Conservation (phyloP, 2,329 filamentous ascomycete genomes). For the Sporothrix dimorphospora region DNA sequence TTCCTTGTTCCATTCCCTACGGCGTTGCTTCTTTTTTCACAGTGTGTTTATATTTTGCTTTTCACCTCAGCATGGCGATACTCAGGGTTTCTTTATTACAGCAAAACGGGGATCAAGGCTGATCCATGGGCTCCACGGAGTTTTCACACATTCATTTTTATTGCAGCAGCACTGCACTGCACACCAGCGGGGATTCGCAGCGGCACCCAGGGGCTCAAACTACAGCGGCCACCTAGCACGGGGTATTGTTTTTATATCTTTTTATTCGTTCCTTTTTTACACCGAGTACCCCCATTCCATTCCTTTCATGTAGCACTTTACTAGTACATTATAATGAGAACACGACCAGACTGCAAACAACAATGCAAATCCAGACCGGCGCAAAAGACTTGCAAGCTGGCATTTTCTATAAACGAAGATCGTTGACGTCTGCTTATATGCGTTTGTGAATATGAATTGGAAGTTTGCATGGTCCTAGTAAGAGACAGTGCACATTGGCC, state of each 20-base stretch:
- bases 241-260: background rate
- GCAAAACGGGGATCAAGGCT: constrained; percentile 10
- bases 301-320: constrained; percentile 22
- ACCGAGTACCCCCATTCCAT: constrained; percentile 10
- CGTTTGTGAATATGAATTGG: background rate
- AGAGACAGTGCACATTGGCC: background rate
- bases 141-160: constrained; percentile 15
- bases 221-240: background rate
- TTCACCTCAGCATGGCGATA: constrained; percentile 24
- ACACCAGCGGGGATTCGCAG: background rate
- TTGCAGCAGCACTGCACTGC: background rate
- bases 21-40: constrained; percentile 5
- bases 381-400: background rate
- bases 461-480: too few species aligned
- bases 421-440: background rate
- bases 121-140: constrained; percentile 18
- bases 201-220: background rate
- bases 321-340: constrained; percentile 16
- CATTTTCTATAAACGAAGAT: too few species aligned
- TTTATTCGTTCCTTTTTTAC: constrained; percentile 16
- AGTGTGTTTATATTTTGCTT: constrained; percentile 23
- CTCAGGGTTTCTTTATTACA: background rate
- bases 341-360: constrained; percentile 20
- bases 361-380: constrained; percentile 19
- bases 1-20: constrained; percentile 1